A percentile compares a stretch with the other conserved stretches of the same genome.
These are phyloP conservation scores for Hymenoscyphus repandus DNA, from an alignment of 2,329 filamentous ascomycete species.

Conservation along the genomic window DNA sequence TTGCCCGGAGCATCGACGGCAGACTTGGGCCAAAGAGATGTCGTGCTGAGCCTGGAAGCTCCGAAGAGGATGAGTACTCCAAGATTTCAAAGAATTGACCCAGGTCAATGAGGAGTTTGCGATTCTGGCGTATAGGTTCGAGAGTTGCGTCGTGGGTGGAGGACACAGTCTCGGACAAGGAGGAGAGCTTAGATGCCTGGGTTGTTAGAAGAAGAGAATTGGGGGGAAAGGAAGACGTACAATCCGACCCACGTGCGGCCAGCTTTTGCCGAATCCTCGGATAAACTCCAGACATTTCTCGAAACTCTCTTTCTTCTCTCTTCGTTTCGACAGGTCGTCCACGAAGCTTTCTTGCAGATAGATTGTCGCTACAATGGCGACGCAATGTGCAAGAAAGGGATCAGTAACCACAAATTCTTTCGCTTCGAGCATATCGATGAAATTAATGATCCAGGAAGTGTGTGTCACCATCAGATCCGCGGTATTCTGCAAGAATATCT, in stretches of 20 bases:
- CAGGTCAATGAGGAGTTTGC: conserved; percentile 39
- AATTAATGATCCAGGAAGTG: conserved; percentile 48
- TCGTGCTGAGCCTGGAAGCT: conserved; percentile 31
- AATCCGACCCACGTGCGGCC: conserved; percentile 41
- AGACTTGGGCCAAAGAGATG: conserved; percentile 39
- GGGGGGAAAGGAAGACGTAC: conserved; percentile 25
- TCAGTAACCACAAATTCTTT: conserved; percentile 42
- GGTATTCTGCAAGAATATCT: conserved; percentile 49
- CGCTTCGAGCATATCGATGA: conserved; percentile 42
- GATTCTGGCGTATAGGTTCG: conserved; percentile 26
- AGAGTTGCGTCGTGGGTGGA: conserved; percentile 35
- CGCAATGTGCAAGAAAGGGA: conserved; percentile 44
- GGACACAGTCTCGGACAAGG: conserved; percentile 39
- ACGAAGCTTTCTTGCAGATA: conserved; percentile 49
- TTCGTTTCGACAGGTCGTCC: conserved; percentile 29
- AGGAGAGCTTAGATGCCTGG: conserved; percentile 39
- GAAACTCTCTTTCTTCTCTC: conserved; percentile 39
- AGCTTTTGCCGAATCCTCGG: conserved; percentile 35
- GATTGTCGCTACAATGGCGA: conserved; percentile 48
- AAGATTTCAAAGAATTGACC: conserved; percentile 44
- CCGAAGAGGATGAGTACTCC: conserved; percentile 40
- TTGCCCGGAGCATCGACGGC: conserved; percentile 26
- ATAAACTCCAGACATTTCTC: conserved; percentile 41
- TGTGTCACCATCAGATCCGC: conserved; percentile 46
- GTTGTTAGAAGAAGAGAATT: neutral